A percentile compares a stretch with the other conserved stretches of the same genome.
Evolutionary conservation across 2,329 filamentous ascomycete genomes (phyloP).

Genomic region (Scleromitrula shiraiana): DNA sequence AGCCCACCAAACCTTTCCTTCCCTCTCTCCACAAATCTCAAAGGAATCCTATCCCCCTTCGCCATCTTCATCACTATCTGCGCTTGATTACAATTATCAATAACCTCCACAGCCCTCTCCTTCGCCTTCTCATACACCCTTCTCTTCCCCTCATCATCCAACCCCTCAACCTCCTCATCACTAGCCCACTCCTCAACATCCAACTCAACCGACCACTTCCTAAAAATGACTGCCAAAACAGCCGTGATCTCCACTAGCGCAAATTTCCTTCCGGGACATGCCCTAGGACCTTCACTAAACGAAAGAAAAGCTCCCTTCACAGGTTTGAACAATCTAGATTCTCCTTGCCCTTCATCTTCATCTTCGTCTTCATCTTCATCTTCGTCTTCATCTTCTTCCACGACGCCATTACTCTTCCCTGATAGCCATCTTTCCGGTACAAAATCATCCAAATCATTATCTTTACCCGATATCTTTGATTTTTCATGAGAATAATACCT

Average conservation of each 20-base stretch:
- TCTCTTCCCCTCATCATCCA: slow-evolving; percentile 18
- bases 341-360: neutral
- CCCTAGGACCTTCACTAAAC: slow-evolving; percentile 33
- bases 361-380: neutral
- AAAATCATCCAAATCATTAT: slow-evolving; percentile 34
- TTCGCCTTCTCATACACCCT: slow-evolving; percentile 20
- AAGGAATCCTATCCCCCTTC: slow-evolving; percentile 15
- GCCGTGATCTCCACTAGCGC: slow-evolving; percentile 31
- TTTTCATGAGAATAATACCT: slow-evolving; percentile 41
- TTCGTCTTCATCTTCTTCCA: neutral
- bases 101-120: slow-evolving; percentile 13
- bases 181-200: slow-evolving; percentile 25
- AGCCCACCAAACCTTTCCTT: slow-evolving; percentile 18
- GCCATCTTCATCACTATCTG: slow-evolving; percentile 21
- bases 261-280: slow-evolving; percentile 31
- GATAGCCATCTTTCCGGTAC: slow-evolving; percentile 48
- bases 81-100: slow-evolving; percentile 15
- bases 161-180: slow-evolving; percentile 21
- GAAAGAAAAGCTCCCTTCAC: slow-evolving; percentile 28
- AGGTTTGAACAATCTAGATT: slow-evolving; percentile 17
- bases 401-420: neutral
- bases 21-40: slow-evolving; percentile 24
- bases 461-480: slow-evolving; percentile 56
- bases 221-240: slow-evolving; percentile 24
- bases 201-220: slow-evolving; percentile 24